phyloP scores from a whole-genome alignment of 1,284 basidiomycete genomes.

The Phellinidium pouzarii region DNA sequence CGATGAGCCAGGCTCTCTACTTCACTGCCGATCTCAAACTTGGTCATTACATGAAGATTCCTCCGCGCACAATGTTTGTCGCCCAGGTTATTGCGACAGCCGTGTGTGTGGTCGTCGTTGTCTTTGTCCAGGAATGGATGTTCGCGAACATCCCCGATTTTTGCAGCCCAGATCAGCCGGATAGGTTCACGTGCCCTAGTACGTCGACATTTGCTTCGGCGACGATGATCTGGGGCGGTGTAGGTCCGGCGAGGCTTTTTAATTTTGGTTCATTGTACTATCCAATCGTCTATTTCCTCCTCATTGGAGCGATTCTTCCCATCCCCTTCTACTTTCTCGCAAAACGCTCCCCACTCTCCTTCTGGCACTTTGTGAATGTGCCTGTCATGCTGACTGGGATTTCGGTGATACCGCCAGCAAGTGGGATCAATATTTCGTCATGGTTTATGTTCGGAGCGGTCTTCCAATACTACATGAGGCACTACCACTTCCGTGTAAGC shows the following conservation, averaged over 20 bases:
- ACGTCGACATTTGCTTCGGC: conserved; percentile 62
- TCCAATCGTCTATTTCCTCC: conserved; percentile 65
- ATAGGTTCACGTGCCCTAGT: conserved; percentile 62
- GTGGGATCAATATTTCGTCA: conserved; percentile 73
- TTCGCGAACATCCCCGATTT: conserved; percentile 66
- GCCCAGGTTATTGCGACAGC: conserved; percentile 63
- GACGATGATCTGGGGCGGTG: conserved; percentile 74
- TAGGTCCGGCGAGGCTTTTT: conserved; percentile 71
- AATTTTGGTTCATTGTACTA: conserved; percentile 54
- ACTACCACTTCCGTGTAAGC: conserved; percentile 55
- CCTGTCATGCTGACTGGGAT: conserved; percentile 67
- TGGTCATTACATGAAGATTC: conserved; percentile 73
- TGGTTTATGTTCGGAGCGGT: conserved; percentile 68
- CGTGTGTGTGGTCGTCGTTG: conserved; percentile 51
- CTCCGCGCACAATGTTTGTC: conserved; percentile 63
- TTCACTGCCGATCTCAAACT: conserved; percentile 66
- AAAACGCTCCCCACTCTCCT: conserved; percentile 66
- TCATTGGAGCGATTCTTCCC: conserved; percentile 64
- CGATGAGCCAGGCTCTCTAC: conserved; percentile 52
- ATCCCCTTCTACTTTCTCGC: conserved; percentile 79
- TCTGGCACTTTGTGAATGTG: conserved; percentile 74
- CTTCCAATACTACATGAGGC: conserved; percentile 77
- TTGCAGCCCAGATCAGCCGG: conserved; percentile 53
- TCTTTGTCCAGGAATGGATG: conserved; percentile 66
- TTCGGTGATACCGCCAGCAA: conserved; percentile 62